Evolutionary conservation across 148 eudicot genomes (phyloP), one percentile per base, ranked within the genome.

Genomic region (Selenicereus undatus): DNA sequence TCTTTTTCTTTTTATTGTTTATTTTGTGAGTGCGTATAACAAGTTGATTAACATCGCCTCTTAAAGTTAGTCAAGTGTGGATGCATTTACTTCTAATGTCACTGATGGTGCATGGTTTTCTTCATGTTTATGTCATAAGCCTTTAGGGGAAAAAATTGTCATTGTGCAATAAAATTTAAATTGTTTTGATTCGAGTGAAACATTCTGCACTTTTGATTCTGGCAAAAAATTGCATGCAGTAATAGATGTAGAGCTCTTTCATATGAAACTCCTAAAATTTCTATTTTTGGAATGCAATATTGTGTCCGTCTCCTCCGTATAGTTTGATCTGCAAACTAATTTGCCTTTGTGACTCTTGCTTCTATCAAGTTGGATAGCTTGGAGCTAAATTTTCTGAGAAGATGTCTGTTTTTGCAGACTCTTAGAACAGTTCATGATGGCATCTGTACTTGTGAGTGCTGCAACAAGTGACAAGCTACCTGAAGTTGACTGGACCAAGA

Each of bases 401-500:
- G 11, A 43, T 10, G 22, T 75, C 14, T 29, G 8, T 77, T 81
- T 39, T 78, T 78, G 76, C 82, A 81, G 84, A 45, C 50, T 62
- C 51, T 66, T 64, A 54, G 12, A 75, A 48, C 62, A 77, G 69
- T 32, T 78, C 65, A 36, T 48, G 54, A 93, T 93, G 98, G 98
- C 95, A 29, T 79, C 91, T 10, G 99, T 91, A 69, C 95, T 96
- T 83, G 98, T 96, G 69, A 89, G 78, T 86, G 80, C 91, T 74
- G 97, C 97, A 11, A 96, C 98, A 51, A 89, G 90, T 87, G 98
- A 96, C 78, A 93, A 93, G 78, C 89, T 96, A 54, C 62, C 92
- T 80, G 99, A 91, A 84, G 83, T 89, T 85, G 95, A 96, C 80
- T 96, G 99, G 99, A 85, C 91, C 22, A 93, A 90, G 80, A 90